Evolutionary conservation across 306 rosid genomes (phyloP).

Genomic region (Prunus persica): DNA sequence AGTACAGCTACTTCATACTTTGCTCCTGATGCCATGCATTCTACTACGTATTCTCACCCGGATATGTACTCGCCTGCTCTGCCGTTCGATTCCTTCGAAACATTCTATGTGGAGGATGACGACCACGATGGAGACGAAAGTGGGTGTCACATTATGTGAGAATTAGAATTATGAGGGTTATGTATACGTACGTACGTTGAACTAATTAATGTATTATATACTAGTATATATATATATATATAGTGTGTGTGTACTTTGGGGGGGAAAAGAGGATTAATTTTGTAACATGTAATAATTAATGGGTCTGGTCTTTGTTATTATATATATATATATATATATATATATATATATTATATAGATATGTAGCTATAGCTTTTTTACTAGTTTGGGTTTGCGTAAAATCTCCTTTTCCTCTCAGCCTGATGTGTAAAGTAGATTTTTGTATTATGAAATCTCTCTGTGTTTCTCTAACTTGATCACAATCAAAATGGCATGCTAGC

Average conservation of each 20-base stretch:
- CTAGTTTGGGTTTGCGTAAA: constrained; percentile 35
- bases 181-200: not conserved
- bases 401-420: constrained; percentile 39
- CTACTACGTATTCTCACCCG: constrained; percentile 21
- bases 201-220: not conserved
- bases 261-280: constrained; percentile 18
- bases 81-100: constrained; percentile 35
- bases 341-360: no score
- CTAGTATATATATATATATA: not conserved
- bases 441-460: constrained; percentile 25
- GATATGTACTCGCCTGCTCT: constrained; percentile 29
- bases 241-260: not conserved
- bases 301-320: constrained; percentile 11
- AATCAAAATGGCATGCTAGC: not conserved
- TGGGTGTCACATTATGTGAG: constrained; percentile 69
- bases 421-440: constrained; percentile 45
- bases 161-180: not conserved
- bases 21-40: constrained; percentile 48
- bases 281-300: constrained; percentile 31
- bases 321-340: not conserved
- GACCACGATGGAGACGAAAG: constrained; percentile 40
- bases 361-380: constrained; percentile 6
- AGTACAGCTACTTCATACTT: constrained; percentile 40
- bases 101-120: constrained; percentile 30
- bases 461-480: not conserved